Evolutionary conservation across 192 early-diverging fungal genomes (phyloP).

Genomic region (Coemansia sp.): DNA sequence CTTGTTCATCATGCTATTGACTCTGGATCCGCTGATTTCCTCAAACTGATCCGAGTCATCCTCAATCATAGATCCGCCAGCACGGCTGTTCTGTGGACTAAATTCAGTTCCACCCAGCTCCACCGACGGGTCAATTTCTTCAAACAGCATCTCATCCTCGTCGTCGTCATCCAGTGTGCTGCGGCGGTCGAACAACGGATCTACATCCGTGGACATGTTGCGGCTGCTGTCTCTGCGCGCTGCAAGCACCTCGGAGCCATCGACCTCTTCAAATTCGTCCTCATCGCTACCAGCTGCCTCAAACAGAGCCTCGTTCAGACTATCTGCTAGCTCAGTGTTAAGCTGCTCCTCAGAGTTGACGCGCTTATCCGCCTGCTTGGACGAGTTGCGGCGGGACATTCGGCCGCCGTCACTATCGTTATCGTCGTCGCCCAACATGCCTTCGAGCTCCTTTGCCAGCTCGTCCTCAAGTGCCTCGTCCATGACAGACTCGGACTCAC

Average conservation of each 20-base stretch:
- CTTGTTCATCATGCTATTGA: conserved; percentile 4
- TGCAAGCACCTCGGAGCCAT: conserved; percentile 23
- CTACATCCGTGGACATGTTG: conserved; percentile 7
- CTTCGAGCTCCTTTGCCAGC: conserved; percentile 51
- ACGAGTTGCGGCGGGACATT: conserved; percentile 9
- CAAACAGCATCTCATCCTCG: conserved; percentile 51
- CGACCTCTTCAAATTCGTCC: conserved; percentile 52
- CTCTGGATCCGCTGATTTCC: conserved; percentile 20
- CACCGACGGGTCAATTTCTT: conserved; percentile 30
- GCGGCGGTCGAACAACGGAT: conserved; percentile 12
- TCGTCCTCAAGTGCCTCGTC: conserved; percentile 40
- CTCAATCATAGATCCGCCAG: conserved; percentile 9
- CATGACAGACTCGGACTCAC: conserved; percentile 14
- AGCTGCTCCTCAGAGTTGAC: conserved; percentile 28
- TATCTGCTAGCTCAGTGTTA: conserved; percentile 27
- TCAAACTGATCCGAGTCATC: conserved; percentile 51
- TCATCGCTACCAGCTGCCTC: conserved; percentile 37
- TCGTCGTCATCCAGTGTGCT: conserved; percentile 23
- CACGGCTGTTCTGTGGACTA: neutral
- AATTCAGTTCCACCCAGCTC: conserved; percentile 12
- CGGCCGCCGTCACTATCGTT: conserved; percentile 16
- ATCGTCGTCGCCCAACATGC: conserved; percentile 37
- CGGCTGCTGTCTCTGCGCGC: conserved; percentile 3
- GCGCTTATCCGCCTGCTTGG: neutral
- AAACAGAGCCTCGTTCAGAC: conserved; percentile 24